These are phyloP conservation scores for Rhizomucor miehei DNA, from an alignment of 371 early-diverging fungal genomes.

Conservation along the genomic window DNA sequence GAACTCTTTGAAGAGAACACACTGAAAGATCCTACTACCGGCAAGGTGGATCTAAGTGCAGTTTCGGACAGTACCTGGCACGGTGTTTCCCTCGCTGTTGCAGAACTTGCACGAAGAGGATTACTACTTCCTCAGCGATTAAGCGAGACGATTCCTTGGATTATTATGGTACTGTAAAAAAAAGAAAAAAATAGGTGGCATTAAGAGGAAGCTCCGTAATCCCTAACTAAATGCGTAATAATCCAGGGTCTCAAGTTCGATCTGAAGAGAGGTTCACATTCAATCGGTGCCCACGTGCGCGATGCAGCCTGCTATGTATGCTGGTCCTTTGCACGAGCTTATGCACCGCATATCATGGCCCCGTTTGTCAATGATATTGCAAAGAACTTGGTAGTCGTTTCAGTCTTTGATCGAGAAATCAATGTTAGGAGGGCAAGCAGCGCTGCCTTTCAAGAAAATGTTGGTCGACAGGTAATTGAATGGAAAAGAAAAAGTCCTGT, in stretches of 20 bases:
- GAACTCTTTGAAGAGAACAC: conserved; percentile 74
- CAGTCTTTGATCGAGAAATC: conserved; percentile 91
- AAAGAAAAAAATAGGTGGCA: no score
- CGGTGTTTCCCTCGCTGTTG: conserved; percentile 89
- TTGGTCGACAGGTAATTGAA: conserved; percentile 79
- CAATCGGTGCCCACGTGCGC: conserved; percentile 92
- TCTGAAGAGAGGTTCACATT: conserved; percentile 79
- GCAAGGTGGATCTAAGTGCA: conserved; percentile 66
- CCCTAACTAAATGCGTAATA: neutral
- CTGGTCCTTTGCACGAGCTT: conserved; percentile 96
- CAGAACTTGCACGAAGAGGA: conserved; percentile 89
- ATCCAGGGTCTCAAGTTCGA: conserved; percentile 82
- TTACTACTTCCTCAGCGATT: conserved; percentile 73
- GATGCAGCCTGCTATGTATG: conserved; percentile 96
- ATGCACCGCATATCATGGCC: conserved; percentile 68
- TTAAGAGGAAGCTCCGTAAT: no score
- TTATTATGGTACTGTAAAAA: conserved; percentile 40
- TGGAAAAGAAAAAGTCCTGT: neutral
- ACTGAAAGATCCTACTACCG: conserved; percentile 23
- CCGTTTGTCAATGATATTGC: conserved; percentile 66
- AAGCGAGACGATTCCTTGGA: conserved; percentile 73
- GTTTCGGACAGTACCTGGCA: conserved; percentile 94
- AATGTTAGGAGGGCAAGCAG: conserved; percentile 93
- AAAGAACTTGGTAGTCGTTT: conserved; percentile 70
- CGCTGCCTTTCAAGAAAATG: conserved; percentile 97